Evolutionary conservation across 331 rosid genomes (phyloP), one percentile per base, ranked within the genome.

Genomic region (Quercus lobata): DNA sequence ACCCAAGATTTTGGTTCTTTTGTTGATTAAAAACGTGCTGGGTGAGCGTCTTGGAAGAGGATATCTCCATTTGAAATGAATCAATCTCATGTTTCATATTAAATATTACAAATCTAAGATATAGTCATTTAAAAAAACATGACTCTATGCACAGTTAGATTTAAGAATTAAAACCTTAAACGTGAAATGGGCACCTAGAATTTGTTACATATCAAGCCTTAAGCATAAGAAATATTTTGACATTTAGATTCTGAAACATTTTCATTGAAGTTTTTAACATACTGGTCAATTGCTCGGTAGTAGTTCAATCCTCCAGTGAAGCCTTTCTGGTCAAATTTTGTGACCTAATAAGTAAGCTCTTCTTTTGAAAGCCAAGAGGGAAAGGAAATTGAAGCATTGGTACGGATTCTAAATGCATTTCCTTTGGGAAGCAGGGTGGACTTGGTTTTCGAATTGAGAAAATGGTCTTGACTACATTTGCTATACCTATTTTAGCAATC

Each of bases 301-400:
- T 83, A 88, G 84, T 83, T 88, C 69, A 85, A 70, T 18, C 69
- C 83, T 3, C 84, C 89, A n/a, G 84, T 69, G 79, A 88, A 76
- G 53, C 91, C 84, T 1, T 83, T 35, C 44, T 88, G 75, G 1
- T 84, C 37, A 34, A 34, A 34, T 34, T 34, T 5, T 34, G 37
- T 34, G 37, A 34, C 37, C 1, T 34, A 34, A 35, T 78, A 85
- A 52, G 53, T 34, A 2, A 85, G 2, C 19, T 85, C 86, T 24
- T 85, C 80, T 19, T 85, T 54, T 24, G 84, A 32, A 71, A 88
- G 83, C 89, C 89, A 88, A 57, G 87, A 69, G 6, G 91, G 91
- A 55, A 83, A 80, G 18, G 71, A n/a, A n/a, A 77, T 5, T 3
- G 76, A 7, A 30, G 44, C 1, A 35, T 78, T 11, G 0, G 77